These are phyloP conservation scores for sweet orange (Citrus sinensis) DNA, from an alignment of 345 rosid genomes.

Conservation along the genomic window DNA sequence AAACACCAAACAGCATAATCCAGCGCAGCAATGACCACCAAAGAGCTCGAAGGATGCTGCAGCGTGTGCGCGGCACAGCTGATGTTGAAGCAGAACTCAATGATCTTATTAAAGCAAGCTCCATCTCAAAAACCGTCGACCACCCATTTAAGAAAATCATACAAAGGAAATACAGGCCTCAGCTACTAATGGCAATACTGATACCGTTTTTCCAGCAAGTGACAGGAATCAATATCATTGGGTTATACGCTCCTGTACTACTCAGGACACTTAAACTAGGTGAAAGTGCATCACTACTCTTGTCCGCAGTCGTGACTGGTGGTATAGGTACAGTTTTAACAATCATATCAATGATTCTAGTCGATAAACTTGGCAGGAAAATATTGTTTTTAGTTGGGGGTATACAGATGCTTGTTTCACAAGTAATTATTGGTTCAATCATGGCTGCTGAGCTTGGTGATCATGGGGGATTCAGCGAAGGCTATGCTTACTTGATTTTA, in stretches of 20 bases:
- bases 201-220: slow-evolving; percentile 76
- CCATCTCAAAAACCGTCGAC: slow-evolving; percentile 22
- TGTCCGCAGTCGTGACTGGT: slow-evolving; percentile 53
- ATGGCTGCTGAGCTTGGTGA: background rate
- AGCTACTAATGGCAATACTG: slow-evolving; percentile 58
- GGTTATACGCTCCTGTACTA: slow-evolving; percentile 66
- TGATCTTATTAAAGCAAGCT: slow-evolving; percentile 3
- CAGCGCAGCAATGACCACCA: slow-evolving; percentile 33
- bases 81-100: slow-evolving; percentile 13
- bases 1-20: slow-evolving; percentile 68
- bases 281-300: slow-evolving; percentile 45
- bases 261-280: slow-evolving; percentile 64
- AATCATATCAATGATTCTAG: slow-evolving; percentile 49
- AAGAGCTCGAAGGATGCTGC: slow-evolving; percentile 45
- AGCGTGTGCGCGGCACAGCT: slow-evolving; percentile 51
- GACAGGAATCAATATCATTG: slow-evolving; percentile 68
- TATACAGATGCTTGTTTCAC: background rate
- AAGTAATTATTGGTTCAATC: background rate
- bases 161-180: slow-evolving; percentile 55
- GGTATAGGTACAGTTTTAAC: slow-evolving; percentile 39
- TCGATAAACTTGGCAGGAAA: slow-evolving; percentile 58
- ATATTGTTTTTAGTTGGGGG: slow-evolving; percentile 48
- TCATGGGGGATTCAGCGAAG: background rate
- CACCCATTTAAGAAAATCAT: slow-evolving; percentile 42
- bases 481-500: background rate